Evolutionary conservation across 352 stramenopile species (phyloP), one percentile per base, ranked within the genome.

Genomic region (Phytophthora foliorum): DNA sequence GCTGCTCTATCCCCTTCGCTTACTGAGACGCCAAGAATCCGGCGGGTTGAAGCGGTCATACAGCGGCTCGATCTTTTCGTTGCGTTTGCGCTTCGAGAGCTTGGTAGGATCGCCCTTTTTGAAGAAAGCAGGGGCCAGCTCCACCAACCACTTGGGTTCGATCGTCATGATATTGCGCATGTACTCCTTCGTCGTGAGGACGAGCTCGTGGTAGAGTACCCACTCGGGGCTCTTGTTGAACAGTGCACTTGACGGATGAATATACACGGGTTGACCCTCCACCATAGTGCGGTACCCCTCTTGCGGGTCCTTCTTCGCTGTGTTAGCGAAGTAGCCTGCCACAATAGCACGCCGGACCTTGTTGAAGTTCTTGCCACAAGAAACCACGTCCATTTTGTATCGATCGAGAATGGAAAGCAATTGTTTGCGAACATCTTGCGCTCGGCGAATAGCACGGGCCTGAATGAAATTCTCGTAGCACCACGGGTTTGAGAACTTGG

Each of bases 101-200:
- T 98, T 98, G 65, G 98, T 99, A 9, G 97, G 94, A 76, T 99
- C 98, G 13, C 97, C 95, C 67, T 97, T 96, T 77, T 99, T 98
- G 80, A 99, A 99, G 67, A 91, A 98, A 29, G 91, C 93, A 0
- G 96, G 96, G 10, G 95, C 97, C 16, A 99, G 79, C 82, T 99
- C 97, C 25, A 99, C 91, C 17, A 99, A 90, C 98, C 98, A 99
- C 74, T 99, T 99, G 19, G 98, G 93, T 82, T 99, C 97, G 79
- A 99, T 99, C 7, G 97, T 97, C 95, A 99, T 99, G 58, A 99
- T 97, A 70, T 99, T 99, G 63, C 98, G 91, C 98, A 99, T 99
- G 85, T 99, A 99, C 72, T 99, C 98, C 70, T 97, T 97, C 14
- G 90, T 95, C n/a, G 89, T 96, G 64, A 97, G 81, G 61, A 94